Evolutionary conservation across 179 eudicot genomes (phyloP).

Genomic region (Patellifolia procumbens): DNA sequence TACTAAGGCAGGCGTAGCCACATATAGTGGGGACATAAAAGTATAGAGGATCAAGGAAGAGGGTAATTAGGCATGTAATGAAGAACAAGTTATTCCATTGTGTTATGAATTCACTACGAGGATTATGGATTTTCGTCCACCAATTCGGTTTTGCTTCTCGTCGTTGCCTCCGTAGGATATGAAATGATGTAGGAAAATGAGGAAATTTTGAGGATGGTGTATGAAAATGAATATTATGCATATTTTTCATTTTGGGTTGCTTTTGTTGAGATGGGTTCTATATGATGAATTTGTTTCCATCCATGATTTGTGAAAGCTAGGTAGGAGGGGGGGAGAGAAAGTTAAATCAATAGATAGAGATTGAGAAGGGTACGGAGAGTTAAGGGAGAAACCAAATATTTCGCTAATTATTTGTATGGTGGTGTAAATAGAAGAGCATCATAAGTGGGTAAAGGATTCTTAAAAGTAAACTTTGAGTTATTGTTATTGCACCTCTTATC

Average conservation of each 20-base stretch:
- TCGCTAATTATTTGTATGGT: neutral
- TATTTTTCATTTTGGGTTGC: neutral
- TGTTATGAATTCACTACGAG: constrained; percentile 54
- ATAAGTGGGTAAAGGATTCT: no score
- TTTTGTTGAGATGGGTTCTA: no score
- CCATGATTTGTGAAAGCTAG: neutral
- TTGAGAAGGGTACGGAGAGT: constrained; percentile 9
- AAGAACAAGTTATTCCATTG: constrained; percentile 73
- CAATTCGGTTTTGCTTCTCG: constrained; percentile 17
- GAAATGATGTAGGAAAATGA: constrained; percentile 26
- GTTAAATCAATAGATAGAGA: neutral
- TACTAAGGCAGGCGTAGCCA: constrained; percentile 55
- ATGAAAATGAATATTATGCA: constrained; percentile 25
- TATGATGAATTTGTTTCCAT: neutral
- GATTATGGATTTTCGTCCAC: constrained; percentile 57
- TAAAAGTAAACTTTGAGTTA: no score
- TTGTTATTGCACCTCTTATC: no score
- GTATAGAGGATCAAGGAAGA: constrained; percentile 77
- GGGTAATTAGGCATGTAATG: constrained; percentile 52
- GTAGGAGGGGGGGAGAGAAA: neutral
- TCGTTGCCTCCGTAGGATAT: constrained; percentile 13
- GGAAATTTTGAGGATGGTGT: constrained; percentile 32
- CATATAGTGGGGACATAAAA: constrained; percentile 68
- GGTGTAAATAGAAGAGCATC: no score
- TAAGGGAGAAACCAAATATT: neutral